Evolutionary conservation across 2,329 filamentous ascomycete genomes (phyloP).

Genomic region (Pseudocercospora eumusae): DNA sequence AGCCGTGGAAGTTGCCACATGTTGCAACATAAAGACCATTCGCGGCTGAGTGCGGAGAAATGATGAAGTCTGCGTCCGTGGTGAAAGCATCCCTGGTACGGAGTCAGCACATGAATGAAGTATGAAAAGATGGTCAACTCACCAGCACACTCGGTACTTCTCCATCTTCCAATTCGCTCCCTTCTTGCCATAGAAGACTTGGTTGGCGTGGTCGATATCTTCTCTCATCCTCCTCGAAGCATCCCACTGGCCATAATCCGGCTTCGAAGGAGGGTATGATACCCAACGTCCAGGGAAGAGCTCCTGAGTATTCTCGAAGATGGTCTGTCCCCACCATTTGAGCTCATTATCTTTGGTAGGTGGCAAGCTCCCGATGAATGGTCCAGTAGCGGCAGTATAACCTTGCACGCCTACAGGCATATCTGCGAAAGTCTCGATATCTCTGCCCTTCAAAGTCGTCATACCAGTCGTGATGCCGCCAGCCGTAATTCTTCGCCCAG

Average conservation of each 20-base stretch:
- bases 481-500: slow-evolving; percentile 57
- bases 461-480: slow-evolving; percentile 56
- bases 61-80: slow-evolving; percentile 56
- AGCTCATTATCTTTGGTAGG: slow-evolving; percentile 51
- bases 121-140: slow-evolving; percentile 34
- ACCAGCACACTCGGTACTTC: slow-evolving; percentile 69
- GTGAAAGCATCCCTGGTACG: slow-evolving; percentile 64
- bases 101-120: slow-evolving; percentile 10
- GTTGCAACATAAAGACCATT: slow-evolving; percentile 48
- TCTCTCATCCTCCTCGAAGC: slow-evolving; percentile 58
- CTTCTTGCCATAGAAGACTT: slow-evolving; percentile 61
- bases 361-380: slow-evolving; percentile 73
- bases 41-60: slow-evolving; percentile 48
- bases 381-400: slow-evolving; percentile 73
- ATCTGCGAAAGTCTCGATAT: slow-evolving; percentile 42
- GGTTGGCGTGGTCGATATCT: slow-evolving; percentile 60
- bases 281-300: slow-evolving; percentile 56
- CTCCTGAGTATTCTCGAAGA: slow-evolving; percentile 59
- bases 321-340: slow-evolving; percentile 64
- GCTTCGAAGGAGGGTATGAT: slow-evolving; percentile 58
- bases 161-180: slow-evolving; percentile 60
- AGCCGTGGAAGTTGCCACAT: slow-evolving; percentile 48
- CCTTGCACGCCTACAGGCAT: slow-evolving; percentile 53
- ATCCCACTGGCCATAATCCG: slow-evolving; percentile 65
- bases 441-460: slow-evolving; percentile 46